Percentiles rank a stretch among this genome's conserved stretches.
These are phyloP conservation scores for Mycosphaerella sp. DNA, from an alignment of 2,329 filamentous ascomycete genomes.

Conservation along the genomic window DNA sequence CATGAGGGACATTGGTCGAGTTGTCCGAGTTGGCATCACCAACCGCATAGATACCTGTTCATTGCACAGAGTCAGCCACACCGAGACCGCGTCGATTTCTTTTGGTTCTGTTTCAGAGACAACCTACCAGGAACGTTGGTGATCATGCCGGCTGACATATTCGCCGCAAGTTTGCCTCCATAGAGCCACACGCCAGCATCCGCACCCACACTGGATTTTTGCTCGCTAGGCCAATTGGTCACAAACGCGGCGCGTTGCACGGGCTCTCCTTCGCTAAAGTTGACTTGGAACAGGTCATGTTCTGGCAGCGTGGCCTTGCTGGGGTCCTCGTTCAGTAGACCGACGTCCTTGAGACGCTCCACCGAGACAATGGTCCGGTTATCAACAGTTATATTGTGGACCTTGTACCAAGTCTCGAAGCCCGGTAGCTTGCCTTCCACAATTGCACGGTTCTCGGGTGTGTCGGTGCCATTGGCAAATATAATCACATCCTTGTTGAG, in stretches of 20 bases:
- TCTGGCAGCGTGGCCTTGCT: constrained; percentile 6
- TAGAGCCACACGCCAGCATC: constrained; percentile 6
- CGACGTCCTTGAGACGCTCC: constrained; percentile 8
- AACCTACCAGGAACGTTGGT: constrained; percentile 10
- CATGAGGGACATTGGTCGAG: constrained; percentile 9
- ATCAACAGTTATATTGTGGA: constrained; percentile 12
- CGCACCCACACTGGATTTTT: constrained; percentile 3
- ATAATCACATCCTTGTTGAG: constrained; percentile 12
- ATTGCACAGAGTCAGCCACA: neutral
- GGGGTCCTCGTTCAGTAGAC: constrained; percentile 2
- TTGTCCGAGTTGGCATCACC: constrained; percentile 7
- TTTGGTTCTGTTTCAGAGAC: too few relatives aligned
- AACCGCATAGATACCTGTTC: constrained; percentile 5
- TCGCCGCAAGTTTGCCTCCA: constrained; percentile 1
- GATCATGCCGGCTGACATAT: constrained; percentile 6
- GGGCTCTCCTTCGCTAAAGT: constrained; percentile 7
- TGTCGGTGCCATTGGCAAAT: constrained; percentile 13
- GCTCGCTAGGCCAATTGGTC: constrained; percentile 11
- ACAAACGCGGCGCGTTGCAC: constrained; percentile 9
- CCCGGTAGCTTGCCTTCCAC: constrained; percentile 7
- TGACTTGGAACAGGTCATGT: constrained; percentile 12
- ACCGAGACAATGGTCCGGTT: constrained; percentile 14
- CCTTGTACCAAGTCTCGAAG: constrained; percentile 6
- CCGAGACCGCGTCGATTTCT: too few relatives aligned
- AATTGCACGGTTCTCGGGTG: constrained; percentile 6